Percentiles rank a stretch among this genome's conserved stretches.
phyloP scores from a whole-genome alignment of 1,284 basidiomycete genomes.

The Laetiporus sulphureus region DNA sequence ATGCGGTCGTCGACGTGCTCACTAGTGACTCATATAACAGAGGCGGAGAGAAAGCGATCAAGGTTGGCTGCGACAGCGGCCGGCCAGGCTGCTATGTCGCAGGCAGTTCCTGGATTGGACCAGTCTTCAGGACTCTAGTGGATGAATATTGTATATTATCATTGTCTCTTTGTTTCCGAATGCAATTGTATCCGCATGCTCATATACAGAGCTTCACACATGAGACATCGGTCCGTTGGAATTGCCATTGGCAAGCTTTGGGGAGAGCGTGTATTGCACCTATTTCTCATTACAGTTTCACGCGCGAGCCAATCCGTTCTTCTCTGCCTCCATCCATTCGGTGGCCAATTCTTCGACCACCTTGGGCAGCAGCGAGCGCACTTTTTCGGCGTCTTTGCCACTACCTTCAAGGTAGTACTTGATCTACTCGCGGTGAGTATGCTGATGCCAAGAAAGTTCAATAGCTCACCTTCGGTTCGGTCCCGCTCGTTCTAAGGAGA shows the following conservation, averaged over 20 bases:
- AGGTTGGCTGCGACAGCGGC: conserved; percentile 76
- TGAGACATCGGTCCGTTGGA: too few relatives aligned
- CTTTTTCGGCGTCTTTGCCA: conserved; percentile 39
- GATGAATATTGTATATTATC: conserved; percentile 7
- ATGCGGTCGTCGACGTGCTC: background rate
- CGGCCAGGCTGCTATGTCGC: conserved; percentile 78
- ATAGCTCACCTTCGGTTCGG: conserved; percentile 70
- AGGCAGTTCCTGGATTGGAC: conserved; percentile 38
- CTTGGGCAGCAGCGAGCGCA: conserved; percentile 39
- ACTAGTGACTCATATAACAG: conserved; percentile 30
- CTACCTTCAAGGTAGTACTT: conserved; percentile 80
- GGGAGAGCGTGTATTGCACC: too few relatives aligned
- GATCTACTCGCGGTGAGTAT: conserved; percentile 38
- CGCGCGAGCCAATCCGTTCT: conserved; percentile 45
- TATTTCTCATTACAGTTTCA: conserved; percentile 16
- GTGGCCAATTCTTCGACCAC: conserved; percentile 54
- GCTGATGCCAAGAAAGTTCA: background rate
- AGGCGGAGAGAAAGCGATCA: conserved; percentile 82
- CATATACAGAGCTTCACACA: too few relatives aligned
- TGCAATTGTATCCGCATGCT: conserved; percentile 1
- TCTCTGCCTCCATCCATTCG: conserved; percentile 62
- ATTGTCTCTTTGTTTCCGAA: conserved; percentile 1
- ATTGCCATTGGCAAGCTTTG: too few relatives aligned
- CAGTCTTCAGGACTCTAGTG: conserved; percentile 22
- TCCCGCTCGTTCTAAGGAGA: conserved; percentile 66